phyloP scores from a whole-genome alignment of 1,284 basidiomycete species.

The Boletus coffeatus region DNA sequence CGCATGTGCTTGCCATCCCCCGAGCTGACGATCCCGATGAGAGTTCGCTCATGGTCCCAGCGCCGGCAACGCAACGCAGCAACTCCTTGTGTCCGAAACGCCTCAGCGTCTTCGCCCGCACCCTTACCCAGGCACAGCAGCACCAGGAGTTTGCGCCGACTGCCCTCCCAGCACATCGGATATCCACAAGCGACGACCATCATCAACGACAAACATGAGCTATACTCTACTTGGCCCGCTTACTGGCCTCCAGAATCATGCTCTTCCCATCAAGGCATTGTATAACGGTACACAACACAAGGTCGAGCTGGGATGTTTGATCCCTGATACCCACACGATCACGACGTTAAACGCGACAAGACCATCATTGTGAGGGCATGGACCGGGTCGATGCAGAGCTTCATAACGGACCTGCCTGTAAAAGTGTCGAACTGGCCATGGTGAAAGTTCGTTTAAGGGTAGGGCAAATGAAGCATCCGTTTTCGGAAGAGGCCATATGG shows the following conservation, averaged over 20 bases:
- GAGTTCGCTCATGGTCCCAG: no score
- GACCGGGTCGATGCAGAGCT: constrained; percentile 58
- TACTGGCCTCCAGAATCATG: constrained; percentile 76
- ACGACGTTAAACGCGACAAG: constrained; percentile 73
- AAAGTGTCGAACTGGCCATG: constrained; percentile 79
- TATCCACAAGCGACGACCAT: constrained; percentile 55
- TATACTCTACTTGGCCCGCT: constrained; percentile 86
- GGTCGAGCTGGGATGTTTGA: constrained; percentile 60
- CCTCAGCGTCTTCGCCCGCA: no score
- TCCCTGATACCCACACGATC: constrained; percentile 67
- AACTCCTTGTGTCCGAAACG: no score
- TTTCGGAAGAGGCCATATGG: no score
- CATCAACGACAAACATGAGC: constrained; percentile 83
- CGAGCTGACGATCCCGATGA: no score
- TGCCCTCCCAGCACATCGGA: no score
- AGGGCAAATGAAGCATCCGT: no score
- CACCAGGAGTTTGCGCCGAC: no score
- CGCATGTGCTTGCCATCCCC: no score
- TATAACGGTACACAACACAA: constrained; percentile 66
- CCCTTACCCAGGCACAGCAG: no score
- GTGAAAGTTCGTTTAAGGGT: constrained; percentile 39
- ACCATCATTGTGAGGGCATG: constrained; percentile 70
- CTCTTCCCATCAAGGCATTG: constrained; percentile 56
- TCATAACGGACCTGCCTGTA: constrained; percentile 69
- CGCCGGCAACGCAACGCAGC: no score